Percentiles rank a stretch among this genome's conserved stretches.
These are phyloP conservation scores for Trichoderma sp. DNA, from an alignment of 2,329 filamentous ascomycete genomes.

Conservation along the genomic window DNA sequence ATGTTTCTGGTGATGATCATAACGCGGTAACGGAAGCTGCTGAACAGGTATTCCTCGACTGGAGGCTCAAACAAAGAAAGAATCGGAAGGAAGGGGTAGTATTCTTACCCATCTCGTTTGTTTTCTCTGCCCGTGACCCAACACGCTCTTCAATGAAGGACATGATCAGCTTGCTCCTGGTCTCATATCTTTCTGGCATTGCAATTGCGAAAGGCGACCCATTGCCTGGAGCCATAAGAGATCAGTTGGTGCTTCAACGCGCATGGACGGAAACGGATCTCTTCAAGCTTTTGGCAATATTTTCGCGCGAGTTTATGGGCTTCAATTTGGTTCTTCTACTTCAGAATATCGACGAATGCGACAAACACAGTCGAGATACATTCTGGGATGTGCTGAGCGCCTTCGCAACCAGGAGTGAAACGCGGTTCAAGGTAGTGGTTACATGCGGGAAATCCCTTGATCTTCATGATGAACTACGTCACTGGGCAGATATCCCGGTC, in stretches of 20 bases:
- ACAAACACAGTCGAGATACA: background rate
- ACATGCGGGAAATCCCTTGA: background rate
- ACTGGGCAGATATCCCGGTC: background rate
- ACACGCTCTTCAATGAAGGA: background rate
- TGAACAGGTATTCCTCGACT: background rate
- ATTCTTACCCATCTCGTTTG: background rate
- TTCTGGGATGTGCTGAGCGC: background rate
- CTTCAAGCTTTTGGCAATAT: background rate
- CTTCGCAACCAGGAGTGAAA: background rate
- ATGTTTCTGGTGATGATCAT: background rate
- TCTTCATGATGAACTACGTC: background rate
- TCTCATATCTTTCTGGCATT: background rate
- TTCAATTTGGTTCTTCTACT: background rate
- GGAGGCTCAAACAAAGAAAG: background rate
- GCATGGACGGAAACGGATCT: background rate
- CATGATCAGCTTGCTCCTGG: background rate
- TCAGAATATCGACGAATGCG: background rate
- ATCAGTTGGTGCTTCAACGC: background rate
- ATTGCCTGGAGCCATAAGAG: background rate
- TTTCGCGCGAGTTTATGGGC: background rate
- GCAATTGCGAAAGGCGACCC: background rate
- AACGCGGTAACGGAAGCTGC: background rate
- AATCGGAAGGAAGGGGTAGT: background rate
- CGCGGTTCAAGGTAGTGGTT: background rate
- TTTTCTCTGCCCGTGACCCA: background rate